A percentile compares a stretch with the other conserved stretches of the same genome.
phyloP scores from a whole-genome alignment of 2,329 filamentous ascomycete species.

The Scorias spongiosa region DNA sequence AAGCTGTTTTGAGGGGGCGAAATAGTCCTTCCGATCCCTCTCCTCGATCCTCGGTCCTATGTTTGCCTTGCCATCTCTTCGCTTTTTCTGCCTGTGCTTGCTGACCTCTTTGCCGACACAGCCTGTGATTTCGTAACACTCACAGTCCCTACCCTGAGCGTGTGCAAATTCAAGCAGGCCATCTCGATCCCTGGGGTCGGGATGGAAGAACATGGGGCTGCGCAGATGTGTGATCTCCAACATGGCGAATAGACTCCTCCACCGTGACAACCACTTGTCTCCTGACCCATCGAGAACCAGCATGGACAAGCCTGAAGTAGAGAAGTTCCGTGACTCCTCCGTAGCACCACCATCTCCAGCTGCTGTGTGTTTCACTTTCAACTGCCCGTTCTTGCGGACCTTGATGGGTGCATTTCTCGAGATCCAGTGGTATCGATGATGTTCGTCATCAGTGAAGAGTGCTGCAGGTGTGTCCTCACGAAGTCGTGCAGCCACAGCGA shows the following conservation, averaged over 20 bases:
- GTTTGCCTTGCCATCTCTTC: slow-evolving; percentile 18
- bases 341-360: slow-evolving; percentile 1
- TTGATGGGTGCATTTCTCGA: slow-evolving; percentile 47
- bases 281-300: slow-evolving; percentile 53
- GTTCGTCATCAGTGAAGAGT: slow-evolving; percentile 71
- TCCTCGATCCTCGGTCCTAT: slow-evolving; percentile 22
- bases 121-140: slow-evolving; percentile 54
- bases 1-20: slow-evolving; percentile 24
- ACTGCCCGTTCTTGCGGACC: slow-evolving; percentile 30
- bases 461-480: slow-evolving; percentile 59
- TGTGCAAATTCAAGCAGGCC: slow-evolving; percentile 56
- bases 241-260: slow-evolving; percentile 53
- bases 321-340: not conserved
- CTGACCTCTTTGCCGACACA: slow-evolving; percentile 68
- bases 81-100: slow-evolving; percentile 61
- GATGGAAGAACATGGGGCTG: slow-evolving; percentile 72
- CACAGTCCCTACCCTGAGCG: slow-evolving; percentile 41
- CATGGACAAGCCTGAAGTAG: slow-evolving; percentile 25
- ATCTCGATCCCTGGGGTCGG: slow-evolving; percentile 62
- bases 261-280: slow-evolving; percentile 51
- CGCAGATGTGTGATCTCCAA: slow-evolving; percentile 58
- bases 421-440: slow-evolving; percentile 68
- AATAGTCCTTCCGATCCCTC: slow-evolving; percentile 33
- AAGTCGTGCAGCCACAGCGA: slow-evolving; percentile 58
- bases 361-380: slow-evolving; percentile 19